Evolutionary conservation across 345 rosid genomes (phyloP), one percentile per base, ranked within the genome.

Genomic region (Ceriops zippeliana): DNA sequence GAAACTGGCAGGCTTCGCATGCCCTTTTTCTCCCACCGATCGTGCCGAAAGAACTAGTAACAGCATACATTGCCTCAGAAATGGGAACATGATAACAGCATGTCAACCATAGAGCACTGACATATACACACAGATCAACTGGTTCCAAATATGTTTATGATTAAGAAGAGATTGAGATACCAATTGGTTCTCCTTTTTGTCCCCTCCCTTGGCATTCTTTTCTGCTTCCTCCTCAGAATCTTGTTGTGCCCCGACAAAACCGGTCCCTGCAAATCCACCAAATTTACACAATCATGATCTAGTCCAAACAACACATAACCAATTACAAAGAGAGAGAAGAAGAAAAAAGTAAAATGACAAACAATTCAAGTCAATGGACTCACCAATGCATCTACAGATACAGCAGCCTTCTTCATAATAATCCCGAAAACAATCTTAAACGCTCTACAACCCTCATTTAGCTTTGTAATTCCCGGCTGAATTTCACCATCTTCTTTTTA

Each of bases 211-310:
- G 7, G 77, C 86, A 81, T 91, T 86, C 76, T 66, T 76, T 53
- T 74, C 98, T 67, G 85, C 79, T 70, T 83, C 89, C 76, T 91
- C 98, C 74, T 95, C 96, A 91, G 71, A 74, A 95, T 97, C 72
- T 87, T 91, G 86, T 84, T 87, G 66, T 87, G 96, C 20, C 87
- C 93, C 31, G 96, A 86, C 69, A 95, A 76, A 56, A 91, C 89
- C 0, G 99, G 99, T 60, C 96, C 96, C 99, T 91, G 83, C 75
- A 74, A 75, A 63, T 24, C 52, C 59, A 57, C 63, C 62, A 71
- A 59, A 58, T 34, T 16, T 34, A 13, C 30, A 16, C 61, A 24
- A 53, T 34, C 47, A 7, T 22, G 11, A 37, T 24, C 47, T 19
- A 21, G 20, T 53, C 37, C 15, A 64, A 7, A 32, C 32, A 24